Evolutionary conservation across 1,139 yeast species (phyloP).

Genomic region (Komagataea norvegica): DNA sequence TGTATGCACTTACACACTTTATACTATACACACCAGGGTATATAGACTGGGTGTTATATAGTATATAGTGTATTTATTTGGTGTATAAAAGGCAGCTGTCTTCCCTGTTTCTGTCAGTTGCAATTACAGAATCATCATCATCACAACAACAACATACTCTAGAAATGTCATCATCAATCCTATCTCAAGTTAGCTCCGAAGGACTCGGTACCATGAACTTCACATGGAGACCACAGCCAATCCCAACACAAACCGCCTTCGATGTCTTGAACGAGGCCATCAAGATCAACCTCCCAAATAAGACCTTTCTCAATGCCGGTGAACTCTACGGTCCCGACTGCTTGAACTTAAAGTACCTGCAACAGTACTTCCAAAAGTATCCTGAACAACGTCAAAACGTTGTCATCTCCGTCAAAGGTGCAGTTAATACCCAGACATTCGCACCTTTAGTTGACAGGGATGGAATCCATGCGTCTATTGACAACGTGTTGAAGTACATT

Average conservation of each 20-base stretch:
- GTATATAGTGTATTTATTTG: no score
- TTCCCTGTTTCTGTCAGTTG: no score
- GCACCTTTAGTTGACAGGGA: constrained; percentile 49
- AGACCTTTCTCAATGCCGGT: constrained; percentile 65
- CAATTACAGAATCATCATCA: no score
- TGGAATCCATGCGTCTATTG: constrained; percentile 46
- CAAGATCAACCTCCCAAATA: constrained; percentile 37
- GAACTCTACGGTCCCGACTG: constrained; percentile 67
- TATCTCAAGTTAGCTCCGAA: constrained; percentile 7
- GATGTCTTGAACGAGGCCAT: constrained; percentile 39
- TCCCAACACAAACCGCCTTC: constrained; percentile 37
- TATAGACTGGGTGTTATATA: no score
- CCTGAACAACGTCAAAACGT: constrained; percentile 52
- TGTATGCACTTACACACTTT: no score
- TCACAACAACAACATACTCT: no score
- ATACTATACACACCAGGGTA: no score
- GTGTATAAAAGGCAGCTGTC: no score
- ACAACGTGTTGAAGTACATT: constrained; percentile 43
- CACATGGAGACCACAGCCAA: constrained; percentile 48
- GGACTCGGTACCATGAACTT: constrained; percentile 36
- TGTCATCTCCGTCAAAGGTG: constrained; percentile 67
- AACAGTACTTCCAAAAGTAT: constrained; percentile 50
- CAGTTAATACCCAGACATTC: constrained; percentile 33
- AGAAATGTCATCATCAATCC: no score
- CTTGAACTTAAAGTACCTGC: constrained; percentile 48